Base-by-base conservation (phyloP, 352 stramenopile species). In the Phytophthora tubulina region DNA sequence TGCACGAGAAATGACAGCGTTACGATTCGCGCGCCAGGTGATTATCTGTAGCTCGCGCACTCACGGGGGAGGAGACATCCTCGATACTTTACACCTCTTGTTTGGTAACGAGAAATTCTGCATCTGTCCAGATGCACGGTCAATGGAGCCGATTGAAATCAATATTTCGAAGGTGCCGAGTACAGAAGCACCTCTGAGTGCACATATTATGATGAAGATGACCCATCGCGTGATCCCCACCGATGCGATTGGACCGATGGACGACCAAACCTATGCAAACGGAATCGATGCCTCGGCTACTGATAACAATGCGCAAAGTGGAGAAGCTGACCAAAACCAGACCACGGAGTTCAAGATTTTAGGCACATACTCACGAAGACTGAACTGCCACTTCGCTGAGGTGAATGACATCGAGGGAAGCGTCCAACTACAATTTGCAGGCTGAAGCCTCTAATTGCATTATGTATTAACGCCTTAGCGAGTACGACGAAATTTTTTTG, bases 21-120 rank as follows among this genome's bases (percentile, higher is more conserved):
- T 94, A 33, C 70, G 78, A 6, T 91, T 91, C 46, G 79, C 81
- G 4, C 74, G 72, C 9, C 73, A 89, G 39, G 69, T 94, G 14
- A 72, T 94, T 9, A 74, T 94, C 17, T 79, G 72, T 48, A 90
- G 86, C 52, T 86, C 84, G 27, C 81, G 86, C 4, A 94, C 84
- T 3, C 75, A 90, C 27, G 84, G 84, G 5, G 84, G 83, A 0
- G 86, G 83, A 4, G 86, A 94, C 51, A 91, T 94, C 42, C 69
- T 91, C 5, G 85, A 94, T 56, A 79, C 79, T 3, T 72, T 93
- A 41, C 80, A 90, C 30, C 41, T 89, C 2, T 62, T 90, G 21
- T 75, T 93, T 51, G 68, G 71, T 7, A 82, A 66, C 32, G 66
- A 84, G 13, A 70, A 77, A 8, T 86, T 81, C 54, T 90, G 70